Evolutionary conservation across 140 eudicot species (phyloP).

Genomic region (Senecio squalidus): DNA sequence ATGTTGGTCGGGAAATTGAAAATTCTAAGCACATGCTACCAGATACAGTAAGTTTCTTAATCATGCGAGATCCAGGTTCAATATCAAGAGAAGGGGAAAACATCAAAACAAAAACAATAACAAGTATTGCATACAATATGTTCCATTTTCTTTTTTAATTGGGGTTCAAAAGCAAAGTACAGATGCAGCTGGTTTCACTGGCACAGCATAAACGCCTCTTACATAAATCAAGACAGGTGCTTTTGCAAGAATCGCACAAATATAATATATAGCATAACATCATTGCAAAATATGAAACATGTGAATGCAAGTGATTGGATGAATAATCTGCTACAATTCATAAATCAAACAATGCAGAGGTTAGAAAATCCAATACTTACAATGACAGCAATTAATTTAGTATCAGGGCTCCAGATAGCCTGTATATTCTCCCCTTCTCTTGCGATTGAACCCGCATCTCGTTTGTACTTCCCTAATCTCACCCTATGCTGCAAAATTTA

Average conservation of each 20-base stretch:
- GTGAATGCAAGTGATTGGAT: not conserved
- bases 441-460: slow-evolving; percentile 56
- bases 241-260: not conserved
- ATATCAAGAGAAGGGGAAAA: no score
- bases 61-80: no score
- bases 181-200: not conserved
- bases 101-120: no score
- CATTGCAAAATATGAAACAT: not conserved
- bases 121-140: no score
- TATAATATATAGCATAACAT: not conserved
- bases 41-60: no score
- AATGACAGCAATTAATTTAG: slow-evolving; percentile 74
- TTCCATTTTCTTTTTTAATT: no score
- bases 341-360: slow-evolving; percentile 16
- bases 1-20: not conserved
- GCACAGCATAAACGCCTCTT: not conserved
- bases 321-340: not conserved
- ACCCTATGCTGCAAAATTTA: slow-evolving; percentile 80
- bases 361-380: slow-evolving; percentile 45
- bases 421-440: slow-evolving; percentile 81
- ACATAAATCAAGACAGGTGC: not conserved
- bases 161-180: not conserved
- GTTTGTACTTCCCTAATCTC: slow-evolving; percentile 86
- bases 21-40: no score
- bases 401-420: slow-evolving; percentile 93